Evolutionary conservation across 2,329 filamentous ascomycete species (phyloP).

Genomic region (Aspergillus sp.): DNA sequence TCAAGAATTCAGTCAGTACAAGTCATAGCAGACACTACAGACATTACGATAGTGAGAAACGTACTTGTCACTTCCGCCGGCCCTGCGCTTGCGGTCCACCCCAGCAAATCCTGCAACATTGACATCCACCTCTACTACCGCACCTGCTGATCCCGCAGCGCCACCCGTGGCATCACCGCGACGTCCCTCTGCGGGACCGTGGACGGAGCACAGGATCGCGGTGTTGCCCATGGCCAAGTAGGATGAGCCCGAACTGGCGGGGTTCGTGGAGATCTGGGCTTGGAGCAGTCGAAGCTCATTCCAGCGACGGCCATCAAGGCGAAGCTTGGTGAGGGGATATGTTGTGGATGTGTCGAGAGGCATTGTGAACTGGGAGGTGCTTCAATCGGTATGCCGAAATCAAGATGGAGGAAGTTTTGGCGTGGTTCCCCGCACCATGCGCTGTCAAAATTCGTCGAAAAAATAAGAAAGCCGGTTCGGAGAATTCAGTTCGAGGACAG

Average conservation of each 20-base stretch:
- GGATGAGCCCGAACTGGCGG: slow-evolving; percentile 86
- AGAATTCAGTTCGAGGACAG: neutral
- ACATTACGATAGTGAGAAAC: slow-evolving; percentile 25
- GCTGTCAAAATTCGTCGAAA: neutral
- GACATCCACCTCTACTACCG: slow-evolving; percentile 77
- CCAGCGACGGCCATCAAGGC: slow-evolving; percentile 86
- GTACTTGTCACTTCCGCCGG: slow-evolving; percentile 73
- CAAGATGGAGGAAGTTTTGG: neutral
- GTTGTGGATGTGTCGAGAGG: slow-evolving; percentile 92
- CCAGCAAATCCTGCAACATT: slow-evolving; percentile 85
- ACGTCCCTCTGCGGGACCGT: slow-evolving; percentile 75
- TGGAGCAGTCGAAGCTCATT: slow-evolving; percentile 90
- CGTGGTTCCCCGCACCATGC: slow-evolving; percentile 11
- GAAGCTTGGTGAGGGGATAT: slow-evolving; percentile 81
- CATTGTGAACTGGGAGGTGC: slow-evolving; percentile 57
- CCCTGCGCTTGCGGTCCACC: slow-evolving; percentile 77
- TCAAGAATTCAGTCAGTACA: neutral
- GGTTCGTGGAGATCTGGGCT: slow-evolving; percentile 88
- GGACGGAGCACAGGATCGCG: slow-evolving; percentile 90
- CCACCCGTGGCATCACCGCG: slow-evolving; percentile 51
- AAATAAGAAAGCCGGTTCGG: neutral
- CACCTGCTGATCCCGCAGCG: slow-evolving; percentile 53
- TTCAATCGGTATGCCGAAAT: slow-evolving; percentile 1
- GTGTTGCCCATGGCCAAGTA: slow-evolving; percentile 98
- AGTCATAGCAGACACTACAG: too few relatives aligned